Evolutionary conservation across 2,329 filamentous ascomycete genomes (phyloP).

Genomic region (Endocalyx cinctus): DNA sequence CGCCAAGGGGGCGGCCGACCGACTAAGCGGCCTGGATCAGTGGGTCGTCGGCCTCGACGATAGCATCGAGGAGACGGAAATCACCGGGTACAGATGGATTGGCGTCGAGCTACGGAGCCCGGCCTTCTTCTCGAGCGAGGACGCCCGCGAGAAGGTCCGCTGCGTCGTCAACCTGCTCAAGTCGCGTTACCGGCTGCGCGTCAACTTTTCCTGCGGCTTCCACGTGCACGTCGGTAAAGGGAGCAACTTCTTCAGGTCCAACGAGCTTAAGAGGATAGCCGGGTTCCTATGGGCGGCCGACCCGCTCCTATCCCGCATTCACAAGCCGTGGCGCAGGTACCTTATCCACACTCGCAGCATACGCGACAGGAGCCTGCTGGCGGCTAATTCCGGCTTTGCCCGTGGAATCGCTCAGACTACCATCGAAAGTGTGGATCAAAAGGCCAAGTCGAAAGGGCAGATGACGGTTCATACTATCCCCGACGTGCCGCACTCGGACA

Average conservation of each 20-base stretch:
- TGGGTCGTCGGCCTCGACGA: constrained; percentile 14
- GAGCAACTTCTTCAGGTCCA: constrained; percentile 21
- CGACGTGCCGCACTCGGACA: constrained; percentile 11
- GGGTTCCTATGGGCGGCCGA: constrained; percentile 32
- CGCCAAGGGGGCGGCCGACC: neutral
- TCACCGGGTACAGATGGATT: constrained; percentile 17
- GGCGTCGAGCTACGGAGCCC: constrained; percentile 30
- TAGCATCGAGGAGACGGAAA: constrained; percentile 3
- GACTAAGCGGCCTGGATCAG: constrained; percentile 7
- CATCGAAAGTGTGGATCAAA: neutral
- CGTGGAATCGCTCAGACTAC: neutral
- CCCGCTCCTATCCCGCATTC: constrained; percentile 30
- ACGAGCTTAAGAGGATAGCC: constrained; percentile 23
- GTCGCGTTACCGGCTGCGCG: constrained; percentile 23
- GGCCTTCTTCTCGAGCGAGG: constrained; percentile 25
- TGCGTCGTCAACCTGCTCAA: constrained; percentile 29
- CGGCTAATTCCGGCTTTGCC: too few relatives aligned
- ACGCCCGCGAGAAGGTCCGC: constrained; percentile 23
- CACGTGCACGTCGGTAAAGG: constrained; percentile 35
- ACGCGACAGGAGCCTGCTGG: constrained; percentile 12
- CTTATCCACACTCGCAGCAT: constrained; percentile 9
- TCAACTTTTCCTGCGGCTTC: constrained; percentile 30
- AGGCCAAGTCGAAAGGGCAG: too few relatives aligned
- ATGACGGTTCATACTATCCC: constrained; percentile 3
- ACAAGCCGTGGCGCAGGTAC: constrained; percentile 26